phyloP scores from a whole-genome alignment of 306 rosid genomes.

The Begonia peltatifolia region DNA sequence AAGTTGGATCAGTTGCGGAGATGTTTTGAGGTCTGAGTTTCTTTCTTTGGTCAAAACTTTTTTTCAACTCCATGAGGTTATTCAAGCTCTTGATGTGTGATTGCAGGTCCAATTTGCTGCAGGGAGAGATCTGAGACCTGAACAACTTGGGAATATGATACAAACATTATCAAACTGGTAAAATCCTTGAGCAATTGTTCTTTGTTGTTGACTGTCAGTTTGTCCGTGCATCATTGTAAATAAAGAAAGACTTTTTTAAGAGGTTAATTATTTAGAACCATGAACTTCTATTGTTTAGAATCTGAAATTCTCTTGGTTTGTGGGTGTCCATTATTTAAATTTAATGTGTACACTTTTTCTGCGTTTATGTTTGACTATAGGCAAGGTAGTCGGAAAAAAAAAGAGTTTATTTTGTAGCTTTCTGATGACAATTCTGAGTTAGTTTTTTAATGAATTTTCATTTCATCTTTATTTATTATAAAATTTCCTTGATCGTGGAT shows the following conservation, averaged over 20 bases:
- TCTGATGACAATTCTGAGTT: not conserved
- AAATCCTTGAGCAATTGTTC: slow-evolving; percentile 1
- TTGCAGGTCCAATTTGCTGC: slow-evolving; percentile 95
- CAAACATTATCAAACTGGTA: slow-evolving; percentile 89
- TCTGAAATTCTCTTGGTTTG: not conserved
- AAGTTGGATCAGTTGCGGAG: slow-evolving; percentile 84
- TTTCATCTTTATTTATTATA: too few species aligned
- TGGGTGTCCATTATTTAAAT: too few species aligned
- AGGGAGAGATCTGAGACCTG: slow-evolving; percentile 94
- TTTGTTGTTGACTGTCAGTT: not conserved
- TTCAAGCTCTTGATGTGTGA: slow-evolving; percentile 7
- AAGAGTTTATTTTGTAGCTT: not conserved
- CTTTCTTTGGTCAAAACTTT: slow-evolving; percentile 3
- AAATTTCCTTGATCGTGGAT: not conserved
- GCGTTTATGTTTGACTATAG: too few species aligned
- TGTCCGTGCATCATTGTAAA: not conserved
- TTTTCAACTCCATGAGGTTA: not conserved
- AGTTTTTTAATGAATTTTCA: not conserved
- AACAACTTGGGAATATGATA: slow-evolving; percentile 82
- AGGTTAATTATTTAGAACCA: not conserved
- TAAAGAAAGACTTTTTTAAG: slow-evolving; percentile 1
- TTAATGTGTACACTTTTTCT: too few species aligned
- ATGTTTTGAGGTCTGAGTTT: slow-evolving; percentile 71
- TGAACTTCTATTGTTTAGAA: not conserved
- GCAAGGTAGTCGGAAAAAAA: too few species aligned